A percentile compares a stretch with the other conserved stretches of the same genome.
These are phyloP conservation scores for Saccharomycopsis sp. DNA, from an alignment of 805 yeast genomes.

Conservation along the genomic window DNA sequence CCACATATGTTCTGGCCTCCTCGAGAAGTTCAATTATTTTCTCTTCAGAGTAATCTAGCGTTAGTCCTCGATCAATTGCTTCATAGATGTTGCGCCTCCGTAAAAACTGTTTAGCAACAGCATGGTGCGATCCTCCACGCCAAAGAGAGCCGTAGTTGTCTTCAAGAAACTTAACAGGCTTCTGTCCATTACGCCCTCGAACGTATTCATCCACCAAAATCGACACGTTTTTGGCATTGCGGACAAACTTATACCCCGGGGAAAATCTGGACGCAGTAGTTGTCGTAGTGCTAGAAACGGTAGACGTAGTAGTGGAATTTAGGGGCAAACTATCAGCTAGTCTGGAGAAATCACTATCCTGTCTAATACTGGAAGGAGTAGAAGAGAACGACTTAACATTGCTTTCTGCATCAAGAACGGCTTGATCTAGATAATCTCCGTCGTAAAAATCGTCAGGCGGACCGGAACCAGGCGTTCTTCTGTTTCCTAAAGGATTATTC, in stretches of 20 bases:
- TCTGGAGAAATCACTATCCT: not conserved
- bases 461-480: not conserved
- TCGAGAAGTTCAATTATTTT: constrained; percentile 42
- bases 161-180: not conserved
- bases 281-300: not conserved
- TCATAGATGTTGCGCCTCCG: constrained; percentile 47
- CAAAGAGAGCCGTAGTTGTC: constrained; percentile 27
- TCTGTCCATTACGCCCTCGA: not conserved
- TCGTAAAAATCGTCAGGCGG: no score
- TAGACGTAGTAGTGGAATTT: not conserved
- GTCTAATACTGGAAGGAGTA: not conserved
- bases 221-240: not conserved
- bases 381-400: not conserved
- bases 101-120: constrained; percentile 46
- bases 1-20: not conserved
- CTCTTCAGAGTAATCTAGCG: constrained; percentile 38
- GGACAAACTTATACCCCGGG: not conserved
- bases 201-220: constrained; percentile 1
- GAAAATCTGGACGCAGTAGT: not conserved
- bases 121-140: constrained; percentile 42
- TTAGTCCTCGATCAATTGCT: constrained; percentile 46
- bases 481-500: not conserved
- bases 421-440: not conserved
- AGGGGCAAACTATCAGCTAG: not conserved
- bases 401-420: not conserved